Evolutionary conservation across 352 stramenopile species (phyloP).

Genomic region (Phytophthora fragariae): DNA sequence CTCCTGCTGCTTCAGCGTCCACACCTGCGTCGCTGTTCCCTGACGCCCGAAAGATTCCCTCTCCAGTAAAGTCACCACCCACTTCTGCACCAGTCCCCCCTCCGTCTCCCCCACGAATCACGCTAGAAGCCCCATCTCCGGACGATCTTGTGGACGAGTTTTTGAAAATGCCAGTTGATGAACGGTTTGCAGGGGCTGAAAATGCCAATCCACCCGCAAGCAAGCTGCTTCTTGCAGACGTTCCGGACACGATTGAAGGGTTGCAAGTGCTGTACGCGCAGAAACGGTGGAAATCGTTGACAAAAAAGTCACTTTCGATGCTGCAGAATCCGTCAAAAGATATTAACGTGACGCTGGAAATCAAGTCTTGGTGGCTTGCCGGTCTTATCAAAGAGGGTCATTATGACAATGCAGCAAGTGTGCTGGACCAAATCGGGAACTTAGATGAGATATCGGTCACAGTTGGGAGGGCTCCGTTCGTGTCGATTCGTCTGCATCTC

Average conservation of each 20-base stretch:
- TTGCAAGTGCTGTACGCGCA: constrained; percentile 70
- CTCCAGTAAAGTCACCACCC: constrained; percentile 19
- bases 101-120: constrained; percentile 32
- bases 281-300: constrained; percentile 79
- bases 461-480: constrained; percentile 44
- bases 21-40: constrained; percentile 21
- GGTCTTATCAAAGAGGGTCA: constrained; percentile 82
- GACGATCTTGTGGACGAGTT: constrained; percentile 78
- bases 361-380: constrained; percentile 87
- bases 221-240: constrained; percentile 61
- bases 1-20: constrained; percentile 14
- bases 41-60: constrained; percentile 28
- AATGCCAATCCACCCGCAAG: constrained; percentile 39
- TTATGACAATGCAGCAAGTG: constrained; percentile 76
- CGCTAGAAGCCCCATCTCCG: constrained; percentile 37
- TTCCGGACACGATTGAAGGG: constrained; percentile 61
- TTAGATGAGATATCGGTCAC: constrained; percentile 48
- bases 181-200: constrained; percentile 36
- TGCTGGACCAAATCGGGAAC: constrained; percentile 80
- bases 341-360: constrained; percentile 57
- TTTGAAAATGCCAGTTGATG: constrained; percentile 56
- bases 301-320: constrained; percentile 79
- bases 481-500: constrained; percentile 65
- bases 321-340: constrained; percentile 66
- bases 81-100: constrained; percentile 25